Percentiles rank a stretch among this genome's conserved stretches.
Evolutionary conservation across 2,329 filamentous ascomycete genomes (phyloP).

Genomic region (Boeremia exigua): DNA sequence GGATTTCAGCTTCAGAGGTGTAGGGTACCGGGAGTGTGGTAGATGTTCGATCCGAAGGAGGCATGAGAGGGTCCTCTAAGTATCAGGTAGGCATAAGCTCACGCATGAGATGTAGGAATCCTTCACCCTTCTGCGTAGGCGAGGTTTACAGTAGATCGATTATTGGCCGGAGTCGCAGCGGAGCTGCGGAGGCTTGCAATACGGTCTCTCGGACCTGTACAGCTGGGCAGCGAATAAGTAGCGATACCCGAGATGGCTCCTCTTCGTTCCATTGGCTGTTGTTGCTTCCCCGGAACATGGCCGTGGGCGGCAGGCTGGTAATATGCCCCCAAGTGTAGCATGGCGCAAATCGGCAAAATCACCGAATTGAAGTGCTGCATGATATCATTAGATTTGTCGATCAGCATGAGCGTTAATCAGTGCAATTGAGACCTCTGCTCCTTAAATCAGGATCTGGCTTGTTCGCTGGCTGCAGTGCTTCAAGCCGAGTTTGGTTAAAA

Average conservation of each 20-base stretch:
- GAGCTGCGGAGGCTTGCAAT: not conserved
- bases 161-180: not conserved
- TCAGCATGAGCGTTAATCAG: conserved; percentile 7
- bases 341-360: not conserved
- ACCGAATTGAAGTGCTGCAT: not conserved
- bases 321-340: not conserved
- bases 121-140: not conserved
- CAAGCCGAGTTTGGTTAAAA: not conserved
- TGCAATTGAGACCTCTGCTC: conserved; percentile 7
- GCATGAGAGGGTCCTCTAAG: not conserved
- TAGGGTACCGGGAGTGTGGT: conserved; percentile 1
- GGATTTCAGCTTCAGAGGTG: not conserved
- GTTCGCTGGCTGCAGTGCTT: not conserved
- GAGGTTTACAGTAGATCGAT: not conserved
- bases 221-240: conserved; percentile 4
- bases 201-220: not conserved
- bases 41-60: not conserved
- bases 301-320: not conserved
- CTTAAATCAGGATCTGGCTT: not conserved
- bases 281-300: not conserved
- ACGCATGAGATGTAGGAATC: not conserved
- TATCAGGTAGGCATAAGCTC: not conserved
- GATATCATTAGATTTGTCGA: conserved; percentile 12
- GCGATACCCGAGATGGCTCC: not conserved
- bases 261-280: not conserved